Conservation (phyloP, 2,329 filamentous ascomycete genomes). For the Fusarium succisae region DNA sequence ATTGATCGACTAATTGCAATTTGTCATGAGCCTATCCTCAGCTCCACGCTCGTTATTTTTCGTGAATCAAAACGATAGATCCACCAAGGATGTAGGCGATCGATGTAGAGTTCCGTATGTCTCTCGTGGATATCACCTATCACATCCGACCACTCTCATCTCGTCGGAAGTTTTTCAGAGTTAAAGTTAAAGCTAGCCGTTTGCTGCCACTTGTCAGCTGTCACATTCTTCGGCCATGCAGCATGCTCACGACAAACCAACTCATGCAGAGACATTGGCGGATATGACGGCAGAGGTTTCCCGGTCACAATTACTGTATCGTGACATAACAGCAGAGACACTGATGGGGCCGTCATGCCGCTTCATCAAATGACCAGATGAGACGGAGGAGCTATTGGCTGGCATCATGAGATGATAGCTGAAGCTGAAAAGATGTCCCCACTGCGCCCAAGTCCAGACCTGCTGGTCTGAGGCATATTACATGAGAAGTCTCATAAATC, state of each 20-base stretch:
- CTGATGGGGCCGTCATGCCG: rapidly evolving
- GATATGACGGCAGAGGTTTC: not conserved
- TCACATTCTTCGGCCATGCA: not conserved
- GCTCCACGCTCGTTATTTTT: not conserved
- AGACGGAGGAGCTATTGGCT: too few relatives aligned
- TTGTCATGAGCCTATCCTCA: not conserved
- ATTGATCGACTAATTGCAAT: not conserved
- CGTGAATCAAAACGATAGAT: not conserved
- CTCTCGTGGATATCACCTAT: not conserved
- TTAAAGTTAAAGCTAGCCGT: not conserved
- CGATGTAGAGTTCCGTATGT: not conserved
- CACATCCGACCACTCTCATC: not conserved
- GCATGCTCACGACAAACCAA: not conserved
- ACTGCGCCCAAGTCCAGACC: not conserved
- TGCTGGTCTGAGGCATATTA: not conserved
- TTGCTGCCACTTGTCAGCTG: not conserved
- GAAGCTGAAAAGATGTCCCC: not conserved
- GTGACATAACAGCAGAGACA: too few relatives aligned
- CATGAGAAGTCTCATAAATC: too few relatives aligned
- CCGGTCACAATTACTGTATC: not conserved
- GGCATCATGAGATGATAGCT: too few relatives aligned
- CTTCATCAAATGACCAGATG: not conserved
- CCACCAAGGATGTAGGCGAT: not conserved
- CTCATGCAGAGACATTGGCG: not conserved
- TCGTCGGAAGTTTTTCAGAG: not conserved